phyloP scores from a whole-genome alignment of 176 grass and related monocot genomes.

The Tuctoria greenei region DNA sequence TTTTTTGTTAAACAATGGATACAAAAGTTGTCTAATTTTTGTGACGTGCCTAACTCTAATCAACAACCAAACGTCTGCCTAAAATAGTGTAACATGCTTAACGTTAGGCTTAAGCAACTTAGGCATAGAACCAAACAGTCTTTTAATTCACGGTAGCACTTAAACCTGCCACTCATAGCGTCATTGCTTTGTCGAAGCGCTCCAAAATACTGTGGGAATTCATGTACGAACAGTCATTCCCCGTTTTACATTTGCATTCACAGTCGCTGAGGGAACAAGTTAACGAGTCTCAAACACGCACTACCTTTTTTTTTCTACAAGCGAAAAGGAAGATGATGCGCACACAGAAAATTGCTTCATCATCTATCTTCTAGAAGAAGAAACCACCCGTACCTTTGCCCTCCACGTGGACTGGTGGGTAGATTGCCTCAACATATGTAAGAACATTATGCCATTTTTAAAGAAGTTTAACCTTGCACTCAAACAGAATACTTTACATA shows the following conservation, averaged over 20 bases:
- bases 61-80: no score
- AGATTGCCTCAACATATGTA: background rate
- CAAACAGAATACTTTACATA: conserved; percentile 52
- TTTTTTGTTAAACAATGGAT: no score
- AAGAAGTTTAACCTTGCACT: conserved; percentile 30
- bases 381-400: background rate
- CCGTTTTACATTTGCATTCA: background rate
- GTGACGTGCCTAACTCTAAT: no score
- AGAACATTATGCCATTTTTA: background rate
- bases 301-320: conserved; percentile 19
- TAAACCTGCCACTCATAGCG: background rate
- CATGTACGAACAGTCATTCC: background rate
- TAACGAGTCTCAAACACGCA: background rate
- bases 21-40: no score
- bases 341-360: background rate
- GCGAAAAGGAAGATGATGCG: background rate
- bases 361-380: background rate
- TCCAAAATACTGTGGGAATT: background rate
- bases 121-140: no score
- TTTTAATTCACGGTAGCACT: no score
- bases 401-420: background rate
- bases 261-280: background rate
- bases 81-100: no score
- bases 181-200: background rate
- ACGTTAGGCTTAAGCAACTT: no score